These are phyloP conservation scores for Schoenoplectus tabernaemontani DNA, from an alignment of 202 grass and related monocot species.

Conservation along the genomic window DNA sequence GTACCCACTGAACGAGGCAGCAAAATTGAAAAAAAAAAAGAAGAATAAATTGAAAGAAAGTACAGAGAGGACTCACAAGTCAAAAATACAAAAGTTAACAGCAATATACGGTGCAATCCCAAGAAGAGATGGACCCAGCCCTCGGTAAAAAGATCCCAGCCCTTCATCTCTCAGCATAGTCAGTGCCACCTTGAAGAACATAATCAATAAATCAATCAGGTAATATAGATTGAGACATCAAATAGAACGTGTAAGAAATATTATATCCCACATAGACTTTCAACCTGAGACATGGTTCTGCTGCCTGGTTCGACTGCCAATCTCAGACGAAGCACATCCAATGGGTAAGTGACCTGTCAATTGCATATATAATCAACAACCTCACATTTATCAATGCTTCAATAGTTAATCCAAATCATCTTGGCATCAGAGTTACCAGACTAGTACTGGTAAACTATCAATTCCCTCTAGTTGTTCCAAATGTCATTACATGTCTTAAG, in stretches of 20 bases:
- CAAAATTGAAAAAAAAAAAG: neutral
- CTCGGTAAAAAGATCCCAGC: constrained; percentile 68
- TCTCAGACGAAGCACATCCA: constrained; percentile 88
- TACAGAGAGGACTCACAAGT: constrained; percentile 61
- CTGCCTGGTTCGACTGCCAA: constrained; percentile 83
- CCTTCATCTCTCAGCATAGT: constrained; percentile 93
- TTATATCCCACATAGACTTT: neutral
- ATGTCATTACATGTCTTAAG: neutral
- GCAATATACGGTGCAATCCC: constrained; percentile 90
- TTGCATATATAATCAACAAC: neutral
- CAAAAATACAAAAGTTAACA: constrained; percentile 98
- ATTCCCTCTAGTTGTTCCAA: neutral
- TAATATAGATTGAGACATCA: neutral
- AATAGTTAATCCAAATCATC: neutral
- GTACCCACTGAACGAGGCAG: neutral
- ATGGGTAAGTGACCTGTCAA: constrained; percentile 76
- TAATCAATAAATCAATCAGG: neutral
- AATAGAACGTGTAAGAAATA: neutral
- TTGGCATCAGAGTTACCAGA: neutral
- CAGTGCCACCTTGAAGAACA: constrained; percentile 70
- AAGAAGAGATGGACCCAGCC: constrained; percentile 88
- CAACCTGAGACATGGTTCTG: constrained; percentile 86
- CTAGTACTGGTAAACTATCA: neutral
- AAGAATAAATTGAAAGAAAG: neutral
- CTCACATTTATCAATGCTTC: neutral